These are phyloP conservation scores for Phytophthora boehmeriae DNA, from an alignment of 352 stramenopile genomes.

Conservation along the genomic window DNA sequence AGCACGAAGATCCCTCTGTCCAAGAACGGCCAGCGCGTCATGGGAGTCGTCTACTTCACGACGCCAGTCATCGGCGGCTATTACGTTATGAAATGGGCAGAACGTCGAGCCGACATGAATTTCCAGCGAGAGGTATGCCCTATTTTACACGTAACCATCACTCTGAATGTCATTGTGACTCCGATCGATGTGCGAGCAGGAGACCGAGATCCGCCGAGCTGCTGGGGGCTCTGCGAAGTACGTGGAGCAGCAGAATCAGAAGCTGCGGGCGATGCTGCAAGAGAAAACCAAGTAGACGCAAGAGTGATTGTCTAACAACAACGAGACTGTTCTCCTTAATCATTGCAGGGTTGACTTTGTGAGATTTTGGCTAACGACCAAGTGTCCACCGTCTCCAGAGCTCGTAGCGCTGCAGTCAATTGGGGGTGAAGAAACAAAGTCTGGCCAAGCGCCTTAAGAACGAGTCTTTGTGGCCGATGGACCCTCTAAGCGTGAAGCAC, in stretches of 20 bases:
- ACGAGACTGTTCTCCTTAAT: no score
- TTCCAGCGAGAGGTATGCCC: slow-evolving; percentile 66
- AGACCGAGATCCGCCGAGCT: slow-evolving; percentile 69
- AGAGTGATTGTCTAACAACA: not conserved
- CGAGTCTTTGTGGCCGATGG: no score
- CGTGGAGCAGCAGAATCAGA: slow-evolving; percentile 72
- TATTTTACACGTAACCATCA: not conserved
- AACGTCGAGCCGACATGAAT: slow-evolving; percentile 72
- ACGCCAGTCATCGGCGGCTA: slow-evolving; percentile 89
- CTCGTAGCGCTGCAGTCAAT: no score
- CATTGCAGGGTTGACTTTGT: no score
- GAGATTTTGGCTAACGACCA: no score
- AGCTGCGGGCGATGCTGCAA: slow-evolving; percentile 62
- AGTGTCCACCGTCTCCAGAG: no score
- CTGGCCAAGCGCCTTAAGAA: no score
- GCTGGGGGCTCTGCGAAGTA: slow-evolving; percentile 48
- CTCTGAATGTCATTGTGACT: not conserved
- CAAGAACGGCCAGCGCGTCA: slow-evolving; percentile 81
- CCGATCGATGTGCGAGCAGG: slow-evolving; percentile 33
- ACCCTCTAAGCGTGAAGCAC: no score
- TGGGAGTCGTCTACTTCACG: slow-evolving; percentile 92
- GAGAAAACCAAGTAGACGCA: slow-evolving; percentile 24
- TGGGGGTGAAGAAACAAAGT: no score
- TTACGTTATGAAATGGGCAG: slow-evolving; percentile 93
- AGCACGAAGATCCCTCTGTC: slow-evolving; percentile 90